phyloP scores from a whole-genome alignment of 768 basidiomycete genomes.

The Suillus fuscotomentosus region DNA sequence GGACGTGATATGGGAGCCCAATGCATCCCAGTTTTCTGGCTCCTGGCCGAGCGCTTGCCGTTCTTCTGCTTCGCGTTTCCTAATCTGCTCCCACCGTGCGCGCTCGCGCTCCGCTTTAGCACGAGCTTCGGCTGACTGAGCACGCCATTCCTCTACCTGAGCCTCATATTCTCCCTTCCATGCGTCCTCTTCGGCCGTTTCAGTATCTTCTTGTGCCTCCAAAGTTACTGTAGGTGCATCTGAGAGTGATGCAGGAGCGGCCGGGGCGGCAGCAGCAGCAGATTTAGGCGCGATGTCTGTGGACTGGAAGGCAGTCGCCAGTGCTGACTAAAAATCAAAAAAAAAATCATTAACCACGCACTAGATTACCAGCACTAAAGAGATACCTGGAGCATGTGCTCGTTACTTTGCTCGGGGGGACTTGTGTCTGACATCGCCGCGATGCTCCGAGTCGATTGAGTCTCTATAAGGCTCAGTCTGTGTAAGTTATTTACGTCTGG shows the following conservation, averaged over 20 bases:
- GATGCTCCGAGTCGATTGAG: not conserved
- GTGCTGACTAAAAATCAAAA: conserved; percentile 18
- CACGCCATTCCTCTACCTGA: conserved; percentile 69
- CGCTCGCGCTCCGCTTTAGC: conserved; percentile 75
- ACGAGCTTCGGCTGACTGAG: conserved; percentile 68
- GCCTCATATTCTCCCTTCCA: conserved; percentile 73
- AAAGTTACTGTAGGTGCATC: not conserved
- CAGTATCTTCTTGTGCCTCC: not conserved
- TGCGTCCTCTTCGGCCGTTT: conserved; percentile 34
- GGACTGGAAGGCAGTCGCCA: conserved; percentile 27
- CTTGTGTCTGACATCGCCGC: conserved; percentile 27
- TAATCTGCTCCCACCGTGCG: conserved; percentile 66
- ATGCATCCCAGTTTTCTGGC: conserved; percentile 16
- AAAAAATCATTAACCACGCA: not conserved
- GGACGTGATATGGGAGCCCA: conserved; percentile 23
- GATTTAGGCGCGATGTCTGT: conserved; percentile 17
- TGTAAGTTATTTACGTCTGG: no score
- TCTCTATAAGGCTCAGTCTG: no score
- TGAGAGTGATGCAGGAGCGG: conserved; percentile 1
- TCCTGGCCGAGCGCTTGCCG: conserved; percentile 30
- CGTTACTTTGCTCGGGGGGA: conserved; percentile 19
- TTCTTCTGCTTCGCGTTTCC: conserved; percentile 45
- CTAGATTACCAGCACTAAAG: not conserved
- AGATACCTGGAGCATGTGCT: conserved; percentile 24
- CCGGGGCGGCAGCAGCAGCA: conserved; percentile 1